Evolutionary conservation across 768 basidiomycete species (phyloP).

Genomic region (Boletus rufocinnamomeus): DNA sequence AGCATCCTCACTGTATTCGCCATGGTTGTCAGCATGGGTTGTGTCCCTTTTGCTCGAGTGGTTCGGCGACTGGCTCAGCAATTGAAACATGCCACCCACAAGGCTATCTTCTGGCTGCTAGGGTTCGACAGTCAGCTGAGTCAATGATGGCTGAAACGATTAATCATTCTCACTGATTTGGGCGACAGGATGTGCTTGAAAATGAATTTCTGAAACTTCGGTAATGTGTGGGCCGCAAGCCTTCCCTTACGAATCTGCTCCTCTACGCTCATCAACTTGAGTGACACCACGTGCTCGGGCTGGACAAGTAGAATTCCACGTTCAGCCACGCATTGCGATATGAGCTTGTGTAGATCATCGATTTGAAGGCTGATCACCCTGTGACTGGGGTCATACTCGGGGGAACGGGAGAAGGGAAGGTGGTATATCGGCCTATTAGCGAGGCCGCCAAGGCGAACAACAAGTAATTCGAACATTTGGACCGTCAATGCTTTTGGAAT

Average conservation of each 20-base stretch:
- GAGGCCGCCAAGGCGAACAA: constrained; percentile 42
- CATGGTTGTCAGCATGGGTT: neutral
- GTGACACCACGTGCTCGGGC: constrained; percentile 53
- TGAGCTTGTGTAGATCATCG: constrained; percentile 30
- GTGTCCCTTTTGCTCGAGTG: neutral
- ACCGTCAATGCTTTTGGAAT: neutral
- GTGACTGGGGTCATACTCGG: constrained; percentile 15
- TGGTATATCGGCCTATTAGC: constrained; percentile 48
- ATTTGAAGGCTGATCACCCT: constrained; percentile 5
- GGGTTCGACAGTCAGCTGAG: neutral
- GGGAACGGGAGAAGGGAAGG: constrained; percentile 47
- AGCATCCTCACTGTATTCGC: neutral
- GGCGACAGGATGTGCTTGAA: neutral
- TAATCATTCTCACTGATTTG: neutral
- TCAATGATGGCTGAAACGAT: neutral
- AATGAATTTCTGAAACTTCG: constrained; percentile 3
- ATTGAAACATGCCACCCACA: neutral
- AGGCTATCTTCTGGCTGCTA: neutral
- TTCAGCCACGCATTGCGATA: constrained; percentile 37
- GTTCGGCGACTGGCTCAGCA: neutral
- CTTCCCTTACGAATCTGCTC: constrained; percentile 12
- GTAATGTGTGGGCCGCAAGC: neutral
- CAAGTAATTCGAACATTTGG: constrained; percentile 34
- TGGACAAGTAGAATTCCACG: constrained; percentile 46
- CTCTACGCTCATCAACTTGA: constrained; percentile 45